phyloP scores from a whole-genome alignment of 164 flowering plant genomes.

The Magnolia officinalis region DNA sequence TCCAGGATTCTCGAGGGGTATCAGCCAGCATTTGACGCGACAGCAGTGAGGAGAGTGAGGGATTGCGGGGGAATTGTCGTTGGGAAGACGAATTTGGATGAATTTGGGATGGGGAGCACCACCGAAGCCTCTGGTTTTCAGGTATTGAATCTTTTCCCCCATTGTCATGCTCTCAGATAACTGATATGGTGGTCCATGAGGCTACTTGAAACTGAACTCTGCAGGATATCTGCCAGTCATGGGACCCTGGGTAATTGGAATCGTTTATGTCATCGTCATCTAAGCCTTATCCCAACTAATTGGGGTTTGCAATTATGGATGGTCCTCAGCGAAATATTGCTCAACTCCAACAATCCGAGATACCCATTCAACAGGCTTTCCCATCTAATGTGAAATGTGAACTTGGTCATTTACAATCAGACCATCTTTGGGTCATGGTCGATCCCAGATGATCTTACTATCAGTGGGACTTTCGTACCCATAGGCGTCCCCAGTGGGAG shows the following conservation, averaged over 20 bases:
- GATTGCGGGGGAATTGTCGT: constrained; percentile 72
- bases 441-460: too few relatives aligned
- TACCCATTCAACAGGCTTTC: too few relatives aligned
- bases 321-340: too few relatives aligned
- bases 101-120: constrained; percentile 95
- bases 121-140: constrained; percentile 88
- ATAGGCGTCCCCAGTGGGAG: too few relatives aligned
- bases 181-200: not conserved
- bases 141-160: constrained; percentile 26
- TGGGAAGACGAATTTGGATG: constrained; percentile 97
- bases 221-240: too few relatives aligned
- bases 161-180: not conserved
- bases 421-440: too few relatives aligned
- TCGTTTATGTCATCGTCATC: not conserved
- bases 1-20: constrained; percentile 67
- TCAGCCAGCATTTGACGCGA: constrained; percentile 78
- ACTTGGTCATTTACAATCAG: too few relatives aligned
- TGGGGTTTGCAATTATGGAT: not conserved
- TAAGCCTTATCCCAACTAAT: not conserved
- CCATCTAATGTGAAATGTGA: too few relatives aligned
- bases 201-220: not conserved
- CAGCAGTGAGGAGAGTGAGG: constrained; percentile 67
- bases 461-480: too few relatives aligned
- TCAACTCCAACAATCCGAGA: too few relatives aligned
- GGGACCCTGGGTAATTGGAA: not conserved